phyloP scores from a whole-genome alignment of 306 rosid genomes.

The Cucumis hystrix region DNA sequence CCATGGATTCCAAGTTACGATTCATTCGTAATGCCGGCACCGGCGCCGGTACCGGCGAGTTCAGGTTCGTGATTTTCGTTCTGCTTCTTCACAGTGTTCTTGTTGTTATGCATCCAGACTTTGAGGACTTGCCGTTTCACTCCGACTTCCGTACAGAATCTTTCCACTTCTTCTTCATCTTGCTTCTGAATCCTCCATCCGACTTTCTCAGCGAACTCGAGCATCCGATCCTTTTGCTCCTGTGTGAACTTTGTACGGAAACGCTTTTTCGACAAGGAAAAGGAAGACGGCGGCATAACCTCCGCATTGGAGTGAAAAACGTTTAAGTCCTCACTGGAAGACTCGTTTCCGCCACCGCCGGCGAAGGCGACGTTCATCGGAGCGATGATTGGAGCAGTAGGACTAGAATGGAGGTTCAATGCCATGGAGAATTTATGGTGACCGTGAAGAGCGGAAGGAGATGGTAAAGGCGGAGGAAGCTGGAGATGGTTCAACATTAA shows the following conservation, averaged over 20 bases:
- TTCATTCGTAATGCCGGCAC: background rate
- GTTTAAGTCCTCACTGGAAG: constrained; percentile 41
- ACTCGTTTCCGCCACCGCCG: constrained; percentile 19
- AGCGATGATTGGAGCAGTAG: constrained; percentile 19
- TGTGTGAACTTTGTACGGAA: constrained; percentile 32
- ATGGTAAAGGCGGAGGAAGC: constrained; percentile 26
- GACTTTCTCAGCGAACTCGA: constrained; percentile 36
- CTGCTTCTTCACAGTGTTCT: constrained; percentile 19
- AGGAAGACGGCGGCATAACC: constrained; percentile 10
- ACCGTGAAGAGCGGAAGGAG: constrained; percentile 10
- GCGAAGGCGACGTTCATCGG: constrained; percentile 43
- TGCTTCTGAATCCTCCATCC: constrained; percentile 47
- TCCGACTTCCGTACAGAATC: constrained; percentile 35
- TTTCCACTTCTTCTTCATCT: constrained; percentile 31
- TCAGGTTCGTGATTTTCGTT: background rate
- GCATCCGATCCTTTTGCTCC: constrained; percentile 36
- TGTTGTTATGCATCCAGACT: constrained; percentile 53
- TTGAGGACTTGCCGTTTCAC: constrained; percentile 34
- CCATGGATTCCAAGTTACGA: background rate
- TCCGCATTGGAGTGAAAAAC: constrained; percentile 14
- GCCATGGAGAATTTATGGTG: constrained; percentile 31
- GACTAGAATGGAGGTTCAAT: constrained; percentile 8
- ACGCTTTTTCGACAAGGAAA: constrained; percentile 25
- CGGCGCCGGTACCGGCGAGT: background rate
- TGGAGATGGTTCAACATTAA: constrained; percentile 30